A percentile compares a stretch with the other conserved stretches of the same genome.
Conservation (phyloP, 768 basidiomycete species). For the Podaxis sp. region DNA sequence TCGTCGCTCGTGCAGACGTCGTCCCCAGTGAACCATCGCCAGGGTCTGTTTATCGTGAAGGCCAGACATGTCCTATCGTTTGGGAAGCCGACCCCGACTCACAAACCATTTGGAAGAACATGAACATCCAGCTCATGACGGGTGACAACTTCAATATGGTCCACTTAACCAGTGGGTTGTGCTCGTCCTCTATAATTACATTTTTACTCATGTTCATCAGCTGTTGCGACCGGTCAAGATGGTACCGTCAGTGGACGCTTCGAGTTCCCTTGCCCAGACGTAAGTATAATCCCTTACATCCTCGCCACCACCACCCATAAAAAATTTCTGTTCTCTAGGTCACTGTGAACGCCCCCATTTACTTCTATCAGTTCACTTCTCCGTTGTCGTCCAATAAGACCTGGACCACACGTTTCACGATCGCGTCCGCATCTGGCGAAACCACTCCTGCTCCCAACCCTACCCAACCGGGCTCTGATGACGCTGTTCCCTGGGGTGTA, state of each 20-base stretch:
- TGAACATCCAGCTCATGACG: slow-evolving; percentile 79
- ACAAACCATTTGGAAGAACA: slow-evolving; percentile 63
- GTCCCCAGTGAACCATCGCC: slow-evolving; percentile 60
- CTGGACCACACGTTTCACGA: slow-evolving; percentile 81
- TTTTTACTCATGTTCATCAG: slow-evolving; percentile 32
- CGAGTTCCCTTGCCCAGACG: slow-evolving; percentile 65
- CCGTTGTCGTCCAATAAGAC: slow-evolving; percentile 34
- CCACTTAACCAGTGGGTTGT: slow-evolving; percentile 57
- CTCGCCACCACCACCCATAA: neutral
- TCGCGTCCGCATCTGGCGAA: slow-evolving; percentile 49
- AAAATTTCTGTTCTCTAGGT: slow-evolving; percentile 41
- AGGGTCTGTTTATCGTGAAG: slow-evolving; percentile 54
- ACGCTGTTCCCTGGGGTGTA: slow-evolving; percentile 62
- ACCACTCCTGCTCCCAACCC: slow-evolving; percentile 48
- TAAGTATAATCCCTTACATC: slow-evolving; percentile 26
- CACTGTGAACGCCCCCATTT: slow-evolving; percentile 60
- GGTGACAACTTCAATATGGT: slow-evolving; percentile 72
- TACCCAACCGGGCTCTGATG: slow-evolving; percentile 51
- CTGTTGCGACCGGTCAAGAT: slow-evolving; percentile 58
- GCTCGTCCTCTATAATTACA: neutral
- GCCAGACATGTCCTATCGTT: slow-evolving; percentile 48
- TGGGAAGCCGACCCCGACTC: slow-evolving; percentile 57
- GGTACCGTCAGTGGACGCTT: slow-evolving; percentile 55
- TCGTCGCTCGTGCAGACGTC: slow-evolving; percentile 53
- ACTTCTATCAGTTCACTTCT: slow-evolving; percentile 78